phyloP scores from a whole-genome alignment of 306 rosid genomes.

The Rosa lucieae region DNA sequence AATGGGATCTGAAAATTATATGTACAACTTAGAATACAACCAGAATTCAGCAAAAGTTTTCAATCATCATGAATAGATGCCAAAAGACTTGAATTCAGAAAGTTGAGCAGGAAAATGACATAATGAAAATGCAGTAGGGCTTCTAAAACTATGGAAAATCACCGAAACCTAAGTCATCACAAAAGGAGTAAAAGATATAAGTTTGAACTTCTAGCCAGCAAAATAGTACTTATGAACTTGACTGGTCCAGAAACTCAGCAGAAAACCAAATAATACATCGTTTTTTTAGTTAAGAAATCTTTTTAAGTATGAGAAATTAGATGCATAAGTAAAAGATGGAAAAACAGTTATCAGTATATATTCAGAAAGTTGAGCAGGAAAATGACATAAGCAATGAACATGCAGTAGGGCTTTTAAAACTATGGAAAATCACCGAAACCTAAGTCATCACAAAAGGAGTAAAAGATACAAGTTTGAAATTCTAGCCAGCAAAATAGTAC shows the following conservation, averaged over 20 bases:
- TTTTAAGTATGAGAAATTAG: not conserved
- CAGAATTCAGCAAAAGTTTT: constrained; percentile 3
- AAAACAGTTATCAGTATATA: not conserved
- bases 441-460: not conserved
- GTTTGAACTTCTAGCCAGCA: not conserved
- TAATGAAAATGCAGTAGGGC: not conserved
- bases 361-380: not conserved
- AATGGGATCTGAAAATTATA: constrained; percentile 73
- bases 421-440: not conserved
- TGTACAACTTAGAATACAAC: constrained; percentile 25
- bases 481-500: not conserved
- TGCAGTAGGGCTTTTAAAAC: not conserved
- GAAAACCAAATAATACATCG: not conserved
- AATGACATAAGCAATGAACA: not conserved
- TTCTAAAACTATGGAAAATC: not conserved
- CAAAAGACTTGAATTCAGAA: not conserved
- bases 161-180: not conserved
- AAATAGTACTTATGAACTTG: not conserved
- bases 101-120: not conserved
- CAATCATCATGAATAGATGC: constrained; percentile 16
- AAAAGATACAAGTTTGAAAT: not conserved
- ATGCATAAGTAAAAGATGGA: not conserved
- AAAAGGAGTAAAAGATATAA: not conserved
- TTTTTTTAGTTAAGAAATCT: not conserved
- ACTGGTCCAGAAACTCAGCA: not conserved